A percentile compares a stretch with the other conserved stretches of the same genome.
These are phyloP conservation scores for Microbotryomycetes sp. DNA, from an alignment of 1,284 basidiomycete genomes.

Conservation along the genomic window DNA sequence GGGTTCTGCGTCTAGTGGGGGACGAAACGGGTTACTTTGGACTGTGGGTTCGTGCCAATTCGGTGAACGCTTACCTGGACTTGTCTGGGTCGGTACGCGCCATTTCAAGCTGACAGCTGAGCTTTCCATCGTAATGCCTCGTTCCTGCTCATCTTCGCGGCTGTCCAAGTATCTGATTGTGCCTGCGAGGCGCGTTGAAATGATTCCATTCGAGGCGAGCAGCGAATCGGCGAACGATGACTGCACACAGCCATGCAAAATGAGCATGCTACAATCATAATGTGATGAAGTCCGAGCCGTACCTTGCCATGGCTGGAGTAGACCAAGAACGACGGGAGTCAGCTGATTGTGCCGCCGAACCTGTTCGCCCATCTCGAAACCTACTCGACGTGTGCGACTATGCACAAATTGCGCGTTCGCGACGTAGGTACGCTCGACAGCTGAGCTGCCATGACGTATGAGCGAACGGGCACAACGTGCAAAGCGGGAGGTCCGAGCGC, in stretches of 20 bases:
- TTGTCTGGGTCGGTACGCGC: slow-evolving; percentile 14
- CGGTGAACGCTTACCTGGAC: slow-evolving; percentile 1
- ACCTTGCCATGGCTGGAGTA: slow-evolving; percentile 26
- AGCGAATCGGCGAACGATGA: slow-evolving; percentile 81
- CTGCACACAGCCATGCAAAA: slow-evolving; percentile 20
- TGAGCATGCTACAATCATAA: background rate
- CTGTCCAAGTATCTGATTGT: slow-evolving; percentile 95
- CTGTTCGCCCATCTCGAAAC: background rate
- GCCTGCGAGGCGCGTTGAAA: slow-evolving; percentile 87
- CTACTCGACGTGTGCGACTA: slow-evolving; percentile 46
- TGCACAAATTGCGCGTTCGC: slow-evolving; percentile 27
- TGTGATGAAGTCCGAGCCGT: background rate
- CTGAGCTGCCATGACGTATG: background rate
- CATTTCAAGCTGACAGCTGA: slow-evolving; percentile 56
- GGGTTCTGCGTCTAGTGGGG: slow-evolving; percentile 48
- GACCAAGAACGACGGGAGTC: too few species aligned
- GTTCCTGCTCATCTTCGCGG: slow-evolving; percentile 92
- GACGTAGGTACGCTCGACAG: background rate
- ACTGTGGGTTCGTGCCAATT: too few species aligned
- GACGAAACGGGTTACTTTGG: too few species aligned
- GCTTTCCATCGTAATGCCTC: slow-evolving; percentile 98
- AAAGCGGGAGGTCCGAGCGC: too few species aligned
- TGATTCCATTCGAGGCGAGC: slow-evolving; percentile 95
- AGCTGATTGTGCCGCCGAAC: slow-evolving; percentile 54
- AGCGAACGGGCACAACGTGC: too few species aligned